Conservation (phyloP, 2,329 filamentous ascomycete species). For the Exophiala alcalophila region DNA sequence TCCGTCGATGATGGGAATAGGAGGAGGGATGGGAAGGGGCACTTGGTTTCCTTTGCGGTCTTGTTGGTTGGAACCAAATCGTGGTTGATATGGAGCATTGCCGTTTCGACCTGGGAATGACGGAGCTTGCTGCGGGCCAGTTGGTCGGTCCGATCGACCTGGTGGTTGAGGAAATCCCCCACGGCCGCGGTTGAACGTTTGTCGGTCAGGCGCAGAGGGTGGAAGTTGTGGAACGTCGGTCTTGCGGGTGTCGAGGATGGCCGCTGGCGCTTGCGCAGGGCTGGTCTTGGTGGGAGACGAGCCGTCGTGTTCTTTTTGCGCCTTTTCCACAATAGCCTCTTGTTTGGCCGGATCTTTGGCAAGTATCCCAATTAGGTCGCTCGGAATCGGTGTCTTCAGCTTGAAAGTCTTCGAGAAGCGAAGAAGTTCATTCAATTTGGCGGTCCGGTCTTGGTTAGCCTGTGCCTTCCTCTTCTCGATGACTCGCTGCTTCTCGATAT, state of each 20-base stretch:
- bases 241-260: constrained; percentile 54
- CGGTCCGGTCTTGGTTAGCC: constrained; percentile 72
- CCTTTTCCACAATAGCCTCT: constrained; percentile 86
- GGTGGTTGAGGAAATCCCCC: constrained; percentile 36
- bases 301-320: constrained; percentile 68
- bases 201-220: constrained; percentile 45
- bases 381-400: constrained; percentile 84
- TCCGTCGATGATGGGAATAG: constrained; percentile 61
- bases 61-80: constrained; percentile 20
- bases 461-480: constrained; percentile 56
- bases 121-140: constrained; percentile 39
- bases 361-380: constrained; percentile 87
- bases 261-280: constrained; percentile 36
- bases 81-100: constrained; percentile 15
- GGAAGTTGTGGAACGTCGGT: constrained; percentile 41
- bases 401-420: constrained; percentile 95
- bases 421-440: constrained; percentile 90
- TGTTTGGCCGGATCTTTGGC: constrained; percentile 96
- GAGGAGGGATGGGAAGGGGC: constrained; percentile 44
- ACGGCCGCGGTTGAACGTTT: constrained; percentile 47
- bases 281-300: constrained; percentile 39
- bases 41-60: constrained; percentile 28
- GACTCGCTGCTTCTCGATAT: constrained; percentile 59
- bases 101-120: constrained; percentile 16
- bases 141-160: constrained; percentile 18